Evolutionary conservation across 345 rosid species (phyloP).

Genomic region (Eucalyptus microcorys): DNA sequence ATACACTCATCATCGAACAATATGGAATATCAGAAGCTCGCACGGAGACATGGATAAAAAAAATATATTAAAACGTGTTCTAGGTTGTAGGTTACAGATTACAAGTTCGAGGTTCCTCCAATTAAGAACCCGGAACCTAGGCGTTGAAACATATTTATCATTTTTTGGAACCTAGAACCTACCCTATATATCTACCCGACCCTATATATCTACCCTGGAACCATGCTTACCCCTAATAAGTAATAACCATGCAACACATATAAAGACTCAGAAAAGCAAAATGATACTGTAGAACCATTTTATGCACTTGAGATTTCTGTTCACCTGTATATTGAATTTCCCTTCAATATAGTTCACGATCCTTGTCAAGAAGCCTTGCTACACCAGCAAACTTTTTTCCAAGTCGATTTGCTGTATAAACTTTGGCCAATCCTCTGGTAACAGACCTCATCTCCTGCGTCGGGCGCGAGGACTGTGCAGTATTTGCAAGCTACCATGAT

Average conservation of each 20-base stretch:
- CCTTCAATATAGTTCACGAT: not conserved
- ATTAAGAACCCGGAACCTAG: rapidly evolving
- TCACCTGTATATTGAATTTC: not conserved
- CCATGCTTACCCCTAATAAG: too few relatives aligned
- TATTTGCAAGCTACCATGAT: not conserved
- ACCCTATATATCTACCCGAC: rapidly evolving
- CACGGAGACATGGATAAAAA: too few relatives aligned
- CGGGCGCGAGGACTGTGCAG: not conserved
- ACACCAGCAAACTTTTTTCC: not conserved
- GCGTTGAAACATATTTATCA: rapidly evolving
- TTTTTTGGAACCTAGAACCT: rapidly evolving
- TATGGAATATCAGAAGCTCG: rapidly evolving
- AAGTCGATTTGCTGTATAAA: not conserved
- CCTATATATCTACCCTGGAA: rapidly evolving
- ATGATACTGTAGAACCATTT: not conserved
- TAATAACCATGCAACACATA: not conserved
- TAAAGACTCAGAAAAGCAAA: not conserved
- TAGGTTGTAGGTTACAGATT: too few relatives aligned
- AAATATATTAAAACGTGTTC: too few relatives aligned
- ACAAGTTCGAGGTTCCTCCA: rapidly evolving
- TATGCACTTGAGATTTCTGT: not conserved
- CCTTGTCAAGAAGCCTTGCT: not conserved
- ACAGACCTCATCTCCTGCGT: not conserved
- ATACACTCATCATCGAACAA: too few relatives aligned
- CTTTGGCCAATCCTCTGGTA: not conserved